phyloP scores from a whole-genome alignment of 345 rosid species.

The Lepidium didymum region DNA sequence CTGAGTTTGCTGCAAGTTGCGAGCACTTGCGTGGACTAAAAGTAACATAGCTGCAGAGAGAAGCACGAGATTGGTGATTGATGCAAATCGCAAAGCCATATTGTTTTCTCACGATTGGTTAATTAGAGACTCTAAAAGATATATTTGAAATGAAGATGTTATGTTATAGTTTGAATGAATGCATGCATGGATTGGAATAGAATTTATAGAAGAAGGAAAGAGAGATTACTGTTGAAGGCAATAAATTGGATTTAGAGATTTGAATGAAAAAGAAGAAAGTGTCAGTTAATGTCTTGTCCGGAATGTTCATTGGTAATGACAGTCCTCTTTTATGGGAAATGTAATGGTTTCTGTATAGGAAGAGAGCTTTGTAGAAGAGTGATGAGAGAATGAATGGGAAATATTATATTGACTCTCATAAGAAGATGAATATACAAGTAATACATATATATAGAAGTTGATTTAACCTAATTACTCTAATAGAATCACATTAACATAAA shows the following conservation, averaged over 20 bases:
- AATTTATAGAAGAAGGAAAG: constrained; percentile 10
- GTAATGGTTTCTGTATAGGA: neutral
- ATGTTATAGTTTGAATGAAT: neutral
- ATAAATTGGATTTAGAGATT: constrained; percentile 13
- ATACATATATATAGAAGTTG: no score
- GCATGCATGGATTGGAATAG: constrained; percentile 3
- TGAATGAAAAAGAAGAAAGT: neutral
- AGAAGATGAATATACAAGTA: no score
- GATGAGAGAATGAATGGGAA: no score
- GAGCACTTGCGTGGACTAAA: constrained; percentile 22
- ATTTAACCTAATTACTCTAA: no score
- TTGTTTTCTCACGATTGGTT: neutral
- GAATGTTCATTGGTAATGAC: constrained; percentile 9
- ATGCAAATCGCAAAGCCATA: constrained; percentile 12
- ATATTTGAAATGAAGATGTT: neutral
- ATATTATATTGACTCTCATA: no score
- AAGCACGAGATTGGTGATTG: constrained; percentile 1
- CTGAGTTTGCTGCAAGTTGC: constrained; percentile 17
- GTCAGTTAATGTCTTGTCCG: constrained; percentile 13
- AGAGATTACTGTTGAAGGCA: constrained; percentile 15
- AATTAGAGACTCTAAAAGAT: neutral
- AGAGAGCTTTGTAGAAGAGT: no score
- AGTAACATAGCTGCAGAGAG: constrained; percentile 3
- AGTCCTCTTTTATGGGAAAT: neutral
- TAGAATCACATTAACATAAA: no score